Evolutionary conservation across 768 basidiomycete species (phyloP).

Genomic region (Pisolithus orientalis): DNA sequence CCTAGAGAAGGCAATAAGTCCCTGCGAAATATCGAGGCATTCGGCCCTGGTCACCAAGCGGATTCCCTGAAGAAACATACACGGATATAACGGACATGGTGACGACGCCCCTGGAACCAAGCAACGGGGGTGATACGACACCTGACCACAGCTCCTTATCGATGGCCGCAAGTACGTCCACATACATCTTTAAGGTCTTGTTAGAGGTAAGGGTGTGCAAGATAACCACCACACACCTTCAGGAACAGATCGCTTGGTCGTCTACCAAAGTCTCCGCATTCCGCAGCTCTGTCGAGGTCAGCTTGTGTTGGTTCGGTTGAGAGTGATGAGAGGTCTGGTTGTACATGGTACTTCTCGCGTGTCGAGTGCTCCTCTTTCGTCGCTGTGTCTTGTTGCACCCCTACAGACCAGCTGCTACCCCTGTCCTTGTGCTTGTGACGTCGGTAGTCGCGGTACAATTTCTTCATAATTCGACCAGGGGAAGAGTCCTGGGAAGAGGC

Average conservation of each 20-base stretch:
- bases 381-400: not conserved
- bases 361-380: not conserved
- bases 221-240: conserved; percentile 34
- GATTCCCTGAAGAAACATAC: conserved; percentile 21
- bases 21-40: not conserved
- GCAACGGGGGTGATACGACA: conserved; percentile 55
- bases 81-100: conserved; percentile 57
- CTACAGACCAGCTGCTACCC: not conserved
- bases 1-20: conserved; percentile 21
- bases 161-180: conserved; percentile 53
- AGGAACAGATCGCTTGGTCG: conserved; percentile 56
- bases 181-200: conserved; percentile 43
- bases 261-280: conserved; percentile 47
- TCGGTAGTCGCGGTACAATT: conserved; percentile 32
- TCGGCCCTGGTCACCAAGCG: not conserved
- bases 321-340: not conserved
- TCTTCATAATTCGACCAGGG: conserved; percentile 32
- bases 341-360: not conserved
- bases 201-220: not conserved
- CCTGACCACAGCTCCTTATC: conserved; percentile 49
- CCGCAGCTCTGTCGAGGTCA: conserved; percentile 41
- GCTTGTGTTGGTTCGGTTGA: conserved; percentile 25
- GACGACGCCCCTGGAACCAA: conserved; percentile 56
- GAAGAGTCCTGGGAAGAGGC: conserved; percentile 30
- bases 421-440: conserved; percentile 13